A percentile compares a stretch with the other conserved stretches of the same genome.
Evolutionary conservation across 495 filamentous ascomycete genomes (phyloP).

Genomic region (Aspergillus heteromorphus): DNA sequence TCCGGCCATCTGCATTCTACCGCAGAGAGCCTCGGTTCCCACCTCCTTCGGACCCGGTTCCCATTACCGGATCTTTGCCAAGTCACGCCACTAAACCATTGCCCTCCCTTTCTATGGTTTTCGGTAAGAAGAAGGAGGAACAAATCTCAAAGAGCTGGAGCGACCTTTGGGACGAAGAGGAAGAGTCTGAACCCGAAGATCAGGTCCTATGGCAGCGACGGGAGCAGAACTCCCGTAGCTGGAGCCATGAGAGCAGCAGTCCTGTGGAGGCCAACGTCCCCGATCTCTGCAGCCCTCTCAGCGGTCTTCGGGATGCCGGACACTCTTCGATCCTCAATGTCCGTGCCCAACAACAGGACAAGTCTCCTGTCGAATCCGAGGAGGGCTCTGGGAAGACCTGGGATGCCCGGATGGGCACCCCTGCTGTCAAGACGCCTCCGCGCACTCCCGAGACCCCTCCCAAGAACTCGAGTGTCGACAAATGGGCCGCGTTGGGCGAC

Average conservation of each 20-base stretch:
- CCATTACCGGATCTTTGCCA: constrained; percentile 73
- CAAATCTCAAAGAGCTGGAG: constrained; percentile 93
- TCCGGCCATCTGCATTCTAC: constrained; percentile 53
- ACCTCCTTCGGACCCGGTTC: constrained; percentile 48
- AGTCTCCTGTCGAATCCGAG: constrained; percentile 16
- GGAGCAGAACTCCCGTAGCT: constrained; percentile 72
- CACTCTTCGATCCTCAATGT: constrained; percentile 48
- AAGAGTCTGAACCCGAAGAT: constrained; percentile 64
- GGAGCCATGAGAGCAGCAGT: constrained; percentile 68
- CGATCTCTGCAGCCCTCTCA: constrained; percentile 20
- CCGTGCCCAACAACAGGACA: constrained; percentile 15
- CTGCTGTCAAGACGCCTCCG: constrained; percentile 58
- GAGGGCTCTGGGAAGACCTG: constrained; percentile 39
- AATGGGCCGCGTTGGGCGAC: constrained; percentile 82
- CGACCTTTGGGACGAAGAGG: constrained; percentile 91
- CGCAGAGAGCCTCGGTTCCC: constrained; percentile 31
- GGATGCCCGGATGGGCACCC: constrained; percentile 54
- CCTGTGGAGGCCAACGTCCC: constrained; percentile 6
- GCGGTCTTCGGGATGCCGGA: constrained; percentile 39
- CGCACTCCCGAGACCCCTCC: constrained; percentile 48
- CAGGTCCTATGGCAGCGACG: constrained; percentile 53
- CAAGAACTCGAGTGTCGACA: constrained; percentile 60
- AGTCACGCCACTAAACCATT: constrained; percentile 59
- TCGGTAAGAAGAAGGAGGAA: constrained; percentile 65
- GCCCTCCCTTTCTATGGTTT: constrained; percentile 68